Evolutionary conservation across 805 yeast genomes (phyloP), one percentile per base, ranked within the genome.

Genomic region (Saccharomycopsis amapae): DNA sequence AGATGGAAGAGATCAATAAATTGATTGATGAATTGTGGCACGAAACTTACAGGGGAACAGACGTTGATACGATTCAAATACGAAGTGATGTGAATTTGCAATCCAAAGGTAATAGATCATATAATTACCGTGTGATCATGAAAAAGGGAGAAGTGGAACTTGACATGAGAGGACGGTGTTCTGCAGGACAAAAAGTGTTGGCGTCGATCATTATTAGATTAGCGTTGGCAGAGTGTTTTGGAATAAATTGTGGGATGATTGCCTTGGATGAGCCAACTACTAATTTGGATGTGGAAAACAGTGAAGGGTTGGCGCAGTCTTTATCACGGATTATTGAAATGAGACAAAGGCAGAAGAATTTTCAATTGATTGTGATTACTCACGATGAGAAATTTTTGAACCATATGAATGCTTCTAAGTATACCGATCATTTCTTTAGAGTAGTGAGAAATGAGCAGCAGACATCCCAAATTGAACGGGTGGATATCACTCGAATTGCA

Each of bases 181-280:
- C 96, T 1, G 97, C 98, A 0, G 99, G 99, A 0, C 99, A 93
- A 62, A 86, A 88, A 57, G 97, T 93, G 3, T 64, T 93, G 38
- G 96, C 97, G 0, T 82, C 94, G 33, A 89, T 93, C 40, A 79
- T 93, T 26, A 90, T 93, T 46, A 71, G 99, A 45, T 65, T 93
- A 46, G 96, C 97, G 0, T 67, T 93, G 40, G 93, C 97, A 1
- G 97, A 93, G 62, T 86, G 97, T 57, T 90, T 93, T 67, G 97
- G 98, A 5, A 73, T 80, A 1, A 86, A 85, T 58, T 90, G 96
- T 67, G 98, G 98, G 41, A 84, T 93, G 63, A 86, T 93, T 55
- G 95, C 97, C 0, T 69, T 93, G 33, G 99, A 93, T 64, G 99
- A 93, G 64, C 99, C 99, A 6, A 93, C 99, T 0, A 93, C 98